Percentiles rank a stretch among this genome's conserved stretches.
phyloP scores from a whole-genome alignment of 305 asterid species.

The Lippia alba region DNA sequence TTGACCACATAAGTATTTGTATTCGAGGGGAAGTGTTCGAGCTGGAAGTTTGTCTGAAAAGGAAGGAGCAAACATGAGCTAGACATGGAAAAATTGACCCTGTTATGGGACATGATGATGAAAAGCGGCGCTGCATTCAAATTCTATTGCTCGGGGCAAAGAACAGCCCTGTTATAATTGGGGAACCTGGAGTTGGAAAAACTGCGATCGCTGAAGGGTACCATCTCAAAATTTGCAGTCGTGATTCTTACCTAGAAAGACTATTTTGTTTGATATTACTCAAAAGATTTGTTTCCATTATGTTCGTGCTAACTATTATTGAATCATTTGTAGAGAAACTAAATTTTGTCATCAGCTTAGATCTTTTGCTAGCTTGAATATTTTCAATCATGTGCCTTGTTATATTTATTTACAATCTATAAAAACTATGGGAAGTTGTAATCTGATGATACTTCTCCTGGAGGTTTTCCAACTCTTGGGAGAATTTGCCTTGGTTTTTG shows the following conservation, averaged over 20 bases:
- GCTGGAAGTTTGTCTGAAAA: no score
- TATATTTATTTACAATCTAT: not conserved
- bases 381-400: not conserved
- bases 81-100: constrained; percentile 84
- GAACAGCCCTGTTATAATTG: constrained; percentile 83
- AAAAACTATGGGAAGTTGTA: no score
- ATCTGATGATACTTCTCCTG: no score
- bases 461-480: no score
- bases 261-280: constrained; percentile 9
- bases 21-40: no score
- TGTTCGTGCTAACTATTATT: constrained; percentile 6
- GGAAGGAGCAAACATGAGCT: no score
- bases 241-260: constrained; percentile 14
- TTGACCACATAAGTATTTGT: no score
- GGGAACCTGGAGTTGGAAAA: constrained; percentile 91
- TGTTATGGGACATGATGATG: constrained; percentile 84
- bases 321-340: constrained; percentile 20
- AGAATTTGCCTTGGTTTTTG: no score
- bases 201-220: constrained; percentile 95
- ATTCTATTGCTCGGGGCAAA: constrained; percentile 76
- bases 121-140: constrained; percentile 82
- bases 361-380: constrained; percentile 16
- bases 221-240: constrained; percentile 21
- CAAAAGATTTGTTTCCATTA: not conserved
- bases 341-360: constrained; percentile 2